Evolutionary conservation across 2,329 filamentous ascomycete species (phyloP).

Genomic region (Tothia fuscella): DNA sequence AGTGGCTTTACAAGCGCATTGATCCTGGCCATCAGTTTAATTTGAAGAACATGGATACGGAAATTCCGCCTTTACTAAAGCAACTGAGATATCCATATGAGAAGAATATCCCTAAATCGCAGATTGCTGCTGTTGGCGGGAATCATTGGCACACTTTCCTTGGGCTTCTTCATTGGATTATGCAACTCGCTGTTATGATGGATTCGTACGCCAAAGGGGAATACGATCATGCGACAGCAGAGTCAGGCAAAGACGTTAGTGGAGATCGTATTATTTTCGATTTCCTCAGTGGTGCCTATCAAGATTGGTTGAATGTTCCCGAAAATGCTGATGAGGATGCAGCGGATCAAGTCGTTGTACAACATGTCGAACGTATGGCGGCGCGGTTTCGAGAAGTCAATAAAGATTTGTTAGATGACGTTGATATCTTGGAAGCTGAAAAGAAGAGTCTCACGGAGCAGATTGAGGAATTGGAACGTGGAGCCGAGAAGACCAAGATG

Average conservation of each 20-base stretch:
- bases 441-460: conserved; percentile 70
- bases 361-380: conserved; percentile 81
- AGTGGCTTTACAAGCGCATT: conserved; percentile 93
- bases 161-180: conserved; percentile 94
- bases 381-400: conserved; percentile 76
- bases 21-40: conserved; percentile 89
- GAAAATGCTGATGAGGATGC: conserved; percentile 62
- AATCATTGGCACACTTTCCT: conserved; percentile 96
- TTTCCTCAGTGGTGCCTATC: conserved; percentile 80
- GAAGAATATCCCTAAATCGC: conserved; percentile 90
- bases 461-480: conserved; percentile 81
- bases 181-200: conserved; percentile 92
- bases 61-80: conserved; percentile 84
- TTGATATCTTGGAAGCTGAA: conserved; percentile 77
- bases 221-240: conserved; percentile 83
- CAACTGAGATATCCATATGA: conserved; percentile 92
- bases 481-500: conserved; percentile 68
- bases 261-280: conserved; percentile 90
- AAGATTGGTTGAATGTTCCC: conserved; percentile 82
- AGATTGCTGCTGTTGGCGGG: conserved; percentile 86
- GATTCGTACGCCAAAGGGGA: conserved; percentile 66
- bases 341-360: conserved; percentile 71
- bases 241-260: conserved; percentile 75
- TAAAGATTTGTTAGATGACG: conserved; percentile 69
- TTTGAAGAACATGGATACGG: conserved; percentile 81